These are phyloP conservation scores for Fistulifera pelliculosa DNA, from an alignment of 108 stramenopile genomes.

Conservation along the genomic window DNA sequence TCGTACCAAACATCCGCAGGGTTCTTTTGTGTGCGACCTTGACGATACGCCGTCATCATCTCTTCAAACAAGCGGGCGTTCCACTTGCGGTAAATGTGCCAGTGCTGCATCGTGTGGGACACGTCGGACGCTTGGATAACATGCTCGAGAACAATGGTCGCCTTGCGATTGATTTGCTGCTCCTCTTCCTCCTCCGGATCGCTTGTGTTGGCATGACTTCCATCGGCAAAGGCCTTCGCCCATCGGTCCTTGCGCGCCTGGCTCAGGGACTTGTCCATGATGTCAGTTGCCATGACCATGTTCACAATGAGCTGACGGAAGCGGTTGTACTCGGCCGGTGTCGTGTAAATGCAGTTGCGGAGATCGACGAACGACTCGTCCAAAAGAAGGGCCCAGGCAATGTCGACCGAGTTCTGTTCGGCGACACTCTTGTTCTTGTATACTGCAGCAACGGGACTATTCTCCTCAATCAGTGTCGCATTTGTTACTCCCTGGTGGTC, in stretches of 20 bases:
- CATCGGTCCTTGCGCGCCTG: conserved; percentile 28
- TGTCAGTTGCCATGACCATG: conserved; percentile 42
- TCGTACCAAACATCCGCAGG: conserved; percentile 9
- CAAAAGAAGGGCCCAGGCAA: conserved; percentile 38
- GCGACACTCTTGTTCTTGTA: conserved; percentile 18
- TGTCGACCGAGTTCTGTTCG: conserved; percentile 8
- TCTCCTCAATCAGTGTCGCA: conserved; percentile 35
- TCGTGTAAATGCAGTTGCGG: conserved; percentile 21
- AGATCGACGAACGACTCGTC: conserved; percentile 29
- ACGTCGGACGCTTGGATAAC: conserved; percentile 35
- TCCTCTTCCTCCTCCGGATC: conserved; percentile 5
- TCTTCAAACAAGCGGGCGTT: conserved; percentile 4
- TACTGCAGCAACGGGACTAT: conserved; percentile 11
- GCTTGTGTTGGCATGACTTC: not conserved
- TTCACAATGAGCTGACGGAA: conserved; percentile 47
- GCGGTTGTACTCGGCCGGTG: conserved; percentile 21
- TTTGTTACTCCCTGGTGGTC: conserved; percentile 54
- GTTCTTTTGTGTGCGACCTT: not conserved
- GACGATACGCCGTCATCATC: conserved; percentile 1
- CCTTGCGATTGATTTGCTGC: conserved; percentile 19
- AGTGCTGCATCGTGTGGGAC: conserved; percentile 39
- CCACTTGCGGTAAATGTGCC: conserved; percentile 22
- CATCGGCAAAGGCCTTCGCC: conserved; percentile 36
- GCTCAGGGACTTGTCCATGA: conserved; percentile 33
- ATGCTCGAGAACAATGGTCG: conserved; percentile 32